Conservation (phyloP, 768 basidiomycete genomes). For the Lactarius hengduanensis region DNA sequence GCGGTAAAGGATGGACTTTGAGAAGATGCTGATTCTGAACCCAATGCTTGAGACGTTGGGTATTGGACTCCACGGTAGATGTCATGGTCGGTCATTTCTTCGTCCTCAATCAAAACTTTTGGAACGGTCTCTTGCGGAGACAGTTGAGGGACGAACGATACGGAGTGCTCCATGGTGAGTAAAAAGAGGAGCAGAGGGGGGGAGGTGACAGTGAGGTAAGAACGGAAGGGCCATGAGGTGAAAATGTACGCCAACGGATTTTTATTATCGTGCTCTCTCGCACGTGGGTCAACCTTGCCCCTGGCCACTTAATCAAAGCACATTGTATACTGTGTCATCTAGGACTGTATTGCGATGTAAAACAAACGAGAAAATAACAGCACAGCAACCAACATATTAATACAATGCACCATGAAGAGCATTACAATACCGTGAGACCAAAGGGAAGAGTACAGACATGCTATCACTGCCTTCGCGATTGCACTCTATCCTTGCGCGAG, state of each 20-base stretch:
- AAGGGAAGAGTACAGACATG: not conserved
- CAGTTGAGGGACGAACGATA: conserved; percentile 15
- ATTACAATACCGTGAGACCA: conserved; percentile 8
- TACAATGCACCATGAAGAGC: conserved; percentile 4
- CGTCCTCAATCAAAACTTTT: conserved; percentile 4
- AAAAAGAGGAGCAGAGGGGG: not conserved
- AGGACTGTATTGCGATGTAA: not conserved
- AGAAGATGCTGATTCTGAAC: conserved; percentile 31
- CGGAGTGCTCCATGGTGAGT: conserved; percentile 20
- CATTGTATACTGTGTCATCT: not conserved
- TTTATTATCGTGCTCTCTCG: not conserved
- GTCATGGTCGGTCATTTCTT: conserved; percentile 42
- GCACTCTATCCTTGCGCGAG: conserved; percentile 9
- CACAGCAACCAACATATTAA: conserved; percentile 12
- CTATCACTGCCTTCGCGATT: conserved; percentile 7
- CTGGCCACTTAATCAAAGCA: not conserved
- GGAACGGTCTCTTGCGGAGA: conserved; percentile 5
- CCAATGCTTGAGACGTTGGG: conserved; percentile 34
- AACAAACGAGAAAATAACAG: conserved; percentile 12
- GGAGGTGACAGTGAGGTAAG: not conserved
- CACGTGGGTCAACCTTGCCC: not conserved
- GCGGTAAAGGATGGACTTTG: conserved; percentile 39
- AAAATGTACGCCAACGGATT: not conserved
- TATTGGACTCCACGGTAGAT: conserved; percentile 60
- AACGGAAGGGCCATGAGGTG: conserved; percentile 11